Base-by-base conservation (phyloP, 2,329 filamentous ascomycete species). In the Fusarium luffae region DNA sequence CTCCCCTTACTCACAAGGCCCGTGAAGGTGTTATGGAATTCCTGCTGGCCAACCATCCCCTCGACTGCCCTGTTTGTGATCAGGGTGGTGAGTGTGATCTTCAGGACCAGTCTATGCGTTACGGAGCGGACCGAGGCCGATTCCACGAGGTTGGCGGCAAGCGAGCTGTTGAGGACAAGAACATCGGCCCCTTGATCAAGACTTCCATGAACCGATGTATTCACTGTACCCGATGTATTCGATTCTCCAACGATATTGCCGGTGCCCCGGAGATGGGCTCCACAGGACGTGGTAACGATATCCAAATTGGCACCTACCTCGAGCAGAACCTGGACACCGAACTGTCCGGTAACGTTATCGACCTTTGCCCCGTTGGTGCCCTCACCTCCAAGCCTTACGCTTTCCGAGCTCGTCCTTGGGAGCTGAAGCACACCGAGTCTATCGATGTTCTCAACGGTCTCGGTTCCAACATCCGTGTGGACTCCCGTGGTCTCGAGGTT, bases 131-230 rank as follows among this genome's bases (percentile, higher is more conserved):
- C 83, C 89, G 96, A 79, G 96, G 96, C 68, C 92, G 96, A 76
- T 99, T 99, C 85, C 96, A 99, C 84, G 96, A 99, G 83, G 83
- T 97, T 77, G 90, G 89, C 59, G 96, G 96, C 83, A 99, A 99
- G 88, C 93, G 96, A 85, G 96, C 94, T 27, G 94, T 98, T 41
- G 96, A 99, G 85, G 96, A 99, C 83, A 99, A 99, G 88, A 98
- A 99, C 82, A 98, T 99, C 77, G 96, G 96, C 37, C 96, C 96
- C 56, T 83, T 99, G 74, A 93, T 99, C 84, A 99, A 99, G 89
- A 99, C 96, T 5, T 99, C 96, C 51, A 99, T 99, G 96, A 99
- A 99, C 87, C 89, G 96, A 80, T 99, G 96, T 83, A 99, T 99
- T 77, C 96, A 99, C 86, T 99, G 96, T 87, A 99, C 96, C 70